Conservation (phyloP, 2,329 filamentous ascomycete species). For the Fusarium armeniacum region DNA sequence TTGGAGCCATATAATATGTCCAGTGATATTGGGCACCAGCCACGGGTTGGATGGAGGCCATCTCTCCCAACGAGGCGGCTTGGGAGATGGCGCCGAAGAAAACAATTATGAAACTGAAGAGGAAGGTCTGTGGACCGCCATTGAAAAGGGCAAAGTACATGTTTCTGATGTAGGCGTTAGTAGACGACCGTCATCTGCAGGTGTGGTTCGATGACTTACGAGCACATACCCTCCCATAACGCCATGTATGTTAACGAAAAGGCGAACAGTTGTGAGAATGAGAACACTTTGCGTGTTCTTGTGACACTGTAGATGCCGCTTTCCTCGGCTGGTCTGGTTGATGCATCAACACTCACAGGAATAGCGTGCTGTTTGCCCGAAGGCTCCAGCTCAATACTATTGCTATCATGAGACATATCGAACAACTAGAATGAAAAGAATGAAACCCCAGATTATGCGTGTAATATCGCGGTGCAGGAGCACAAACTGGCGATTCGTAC, state of each 20-base stretch:
- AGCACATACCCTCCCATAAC: slow-evolving; percentile 48
- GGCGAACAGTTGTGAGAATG: slow-evolving; percentile 46
- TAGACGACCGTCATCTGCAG: rapidly evolving
- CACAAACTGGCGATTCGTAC: slow-evolving; percentile 6
- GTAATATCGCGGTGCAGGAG: slow-evolving; percentile 15
- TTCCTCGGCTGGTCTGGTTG: slow-evolving; percentile 21
- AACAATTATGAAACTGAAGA: slow-evolving; percentile 49
- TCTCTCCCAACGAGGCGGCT: slow-evolving; percentile 45
- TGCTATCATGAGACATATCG: slow-evolving; percentile 34
- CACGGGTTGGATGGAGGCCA: slow-evolving; percentile 47
- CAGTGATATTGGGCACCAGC: slow-evolving; percentile 46
- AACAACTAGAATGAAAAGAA: neutral
- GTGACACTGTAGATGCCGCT: slow-evolving; percentile 43
- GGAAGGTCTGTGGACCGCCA: slow-evolving; percentile 45
- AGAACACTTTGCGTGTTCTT: slow-evolving; percentile 45
- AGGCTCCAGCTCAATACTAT: slow-evolving; percentile 40
- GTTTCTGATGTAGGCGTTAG: slow-evolving; percentile 29
- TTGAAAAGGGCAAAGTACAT: slow-evolving; percentile 49
- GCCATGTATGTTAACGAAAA: slow-evolving; percentile 48
- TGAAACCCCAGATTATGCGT: slow-evolving; percentile 2
- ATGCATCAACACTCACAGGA: slow-evolving; percentile 32
- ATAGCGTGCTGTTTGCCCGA: slow-evolving; percentile 26
- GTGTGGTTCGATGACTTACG: slow-evolving; percentile 21
- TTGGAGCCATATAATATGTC: slow-evolving; percentile 46
- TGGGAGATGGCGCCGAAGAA: slow-evolving; percentile 46